Evolutionary conservation across 164 flowering plant genomes (phyloP), one percentile per base, ranked within the genome.

Genomic region (Malania oleifera): DNA sequence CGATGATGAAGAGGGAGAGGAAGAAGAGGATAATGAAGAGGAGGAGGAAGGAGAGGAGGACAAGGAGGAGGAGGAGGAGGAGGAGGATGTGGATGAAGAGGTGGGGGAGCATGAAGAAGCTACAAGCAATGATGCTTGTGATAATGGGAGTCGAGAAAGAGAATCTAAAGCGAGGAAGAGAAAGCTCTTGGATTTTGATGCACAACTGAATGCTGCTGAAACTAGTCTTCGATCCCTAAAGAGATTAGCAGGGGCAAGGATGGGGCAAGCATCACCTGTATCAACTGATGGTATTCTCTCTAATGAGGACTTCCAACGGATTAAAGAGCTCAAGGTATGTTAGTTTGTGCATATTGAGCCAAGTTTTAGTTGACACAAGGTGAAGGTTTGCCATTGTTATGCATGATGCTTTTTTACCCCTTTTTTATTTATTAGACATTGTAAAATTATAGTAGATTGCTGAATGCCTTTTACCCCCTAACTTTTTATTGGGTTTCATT

Each of bases 271-370:
- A 1, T 22, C 82, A 13, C 51, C 71, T 17, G 80, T 64, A n/a
- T 13, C 69, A 29, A 27, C 62, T 4, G 98, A 82, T 78, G 87
- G 87, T 26, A 74, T 92, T 67, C 87, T 86, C 64, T 87, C 97
- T 46, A 83, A 89, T 62, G 96, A 92, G 65, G 96, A 92, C 59
- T 92, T 89, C 77, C 72, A 70, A 56, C 76, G 76, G 70, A 92
- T 92, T 51, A 90, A 77, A 69, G 85, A 89, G 59, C 57, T 80
- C 34, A 77, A 92, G 95, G 97, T 92, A 56, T 54, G 56, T 49
- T 63, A 7, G 3, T 18, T 44, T n/a, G 5, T 44, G 6, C 4
- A n/a, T 44, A 18, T 18, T 1, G 47, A n/a, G 4, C 47, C 23
- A 44, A 44, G 20, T 22, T 19, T 18, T 0, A 4, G 14, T 4